phyloP scores from a whole-genome alignment of 2,329 filamentous ascomycete genomes.

The Fusarium nygamai region DNA sequence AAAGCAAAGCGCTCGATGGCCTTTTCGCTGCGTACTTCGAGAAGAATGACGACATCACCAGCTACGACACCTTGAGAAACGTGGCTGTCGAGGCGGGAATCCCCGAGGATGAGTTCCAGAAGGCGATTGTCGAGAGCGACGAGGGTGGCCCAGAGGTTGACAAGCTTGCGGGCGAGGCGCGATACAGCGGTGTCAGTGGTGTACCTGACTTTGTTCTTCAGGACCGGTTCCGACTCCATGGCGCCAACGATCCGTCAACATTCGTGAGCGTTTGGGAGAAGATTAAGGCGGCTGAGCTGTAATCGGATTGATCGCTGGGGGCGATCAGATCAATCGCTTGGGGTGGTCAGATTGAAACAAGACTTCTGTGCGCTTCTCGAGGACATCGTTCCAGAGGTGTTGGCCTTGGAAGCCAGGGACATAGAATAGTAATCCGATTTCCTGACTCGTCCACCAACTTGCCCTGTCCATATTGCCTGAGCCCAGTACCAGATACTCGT shows the following conservation, averaged over 20 bases:
- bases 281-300: conserved; percentile 52
- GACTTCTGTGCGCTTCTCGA: conserved; percentile 50
- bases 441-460: conserved; percentile 88
- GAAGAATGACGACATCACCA: conserved; percentile 55
- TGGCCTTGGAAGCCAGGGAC: conserved; percentile 51
- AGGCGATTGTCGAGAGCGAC: conserved; percentile 54
- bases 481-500: conserved; percentile 73
- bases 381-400: conserved; percentile 52
- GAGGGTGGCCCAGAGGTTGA: conserved; percentile 58
- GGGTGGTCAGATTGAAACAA: conserved; percentile 44
- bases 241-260: conserved; percentile 72
- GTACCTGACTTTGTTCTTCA: conserved; percentile 81
- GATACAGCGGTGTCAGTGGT: conserved; percentile 60
- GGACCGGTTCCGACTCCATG: conserved; percentile 71
- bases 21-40: conserved; percentile 58
- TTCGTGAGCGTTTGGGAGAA: conserved; percentile 74
- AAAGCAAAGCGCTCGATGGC: conserved; percentile 64
- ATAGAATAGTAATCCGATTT: conserved; percentile 74
- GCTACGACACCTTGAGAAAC: conserved; percentile 49
- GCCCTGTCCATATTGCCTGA: conserved; percentile 88
- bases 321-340: not conserved
- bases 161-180: conserved; percentile 42
- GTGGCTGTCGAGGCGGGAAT: conserved; percentile 57
- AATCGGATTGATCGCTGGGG: not conserved
- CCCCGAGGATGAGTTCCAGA: conserved; percentile 50